These are phyloP conservation scores for Lepidium sativum DNA, from an alignment of 345 rosid species.

Conservation along the genomic window DNA sequence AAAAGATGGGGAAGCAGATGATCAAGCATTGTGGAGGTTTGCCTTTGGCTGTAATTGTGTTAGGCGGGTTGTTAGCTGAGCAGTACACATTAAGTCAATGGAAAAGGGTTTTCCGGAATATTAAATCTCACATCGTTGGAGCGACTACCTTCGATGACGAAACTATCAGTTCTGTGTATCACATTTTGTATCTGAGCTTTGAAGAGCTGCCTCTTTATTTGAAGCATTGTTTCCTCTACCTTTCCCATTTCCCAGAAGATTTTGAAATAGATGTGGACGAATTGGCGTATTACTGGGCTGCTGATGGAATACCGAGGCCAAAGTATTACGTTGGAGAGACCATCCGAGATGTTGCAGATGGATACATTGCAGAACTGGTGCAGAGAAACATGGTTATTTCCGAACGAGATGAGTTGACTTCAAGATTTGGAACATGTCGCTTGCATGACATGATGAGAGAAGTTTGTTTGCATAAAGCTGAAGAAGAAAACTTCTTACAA, in stretches of 20 bases:
- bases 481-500: conserved; percentile 7
- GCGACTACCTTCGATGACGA: background rate
- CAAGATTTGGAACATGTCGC: background rate
- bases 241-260: conserved; percentile 10
- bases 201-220: conserved; percentile 7
- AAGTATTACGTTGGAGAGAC: background rate
- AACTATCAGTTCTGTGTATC: background rate
- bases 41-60: background rate
- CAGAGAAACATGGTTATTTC: conserved; percentile 30
- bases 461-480: conserved; percentile 10
- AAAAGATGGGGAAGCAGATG: conserved; percentile 1
- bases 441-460: conserved; percentile 26
- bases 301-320: conserved; percentile 25
- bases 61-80: background rate
- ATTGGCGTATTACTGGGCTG: conserved; percentile 31
- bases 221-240: conserved; percentile 5
- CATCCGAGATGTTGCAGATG: conserved; percentile 15
- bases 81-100: background rate
- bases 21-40: background rate
- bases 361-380: conserved; percentile 22
- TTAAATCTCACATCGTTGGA: background rate
- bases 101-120: background rate
- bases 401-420: background rate
- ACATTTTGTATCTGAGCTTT: background rate
- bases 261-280: conserved; percentile 14